A percentile compares a stretch with the other conserved stretches of the same genome.
phyloP scores from a whole-genome alignment of 768 basidiomycete species.

The Tephrocybe sp. region DNA sequence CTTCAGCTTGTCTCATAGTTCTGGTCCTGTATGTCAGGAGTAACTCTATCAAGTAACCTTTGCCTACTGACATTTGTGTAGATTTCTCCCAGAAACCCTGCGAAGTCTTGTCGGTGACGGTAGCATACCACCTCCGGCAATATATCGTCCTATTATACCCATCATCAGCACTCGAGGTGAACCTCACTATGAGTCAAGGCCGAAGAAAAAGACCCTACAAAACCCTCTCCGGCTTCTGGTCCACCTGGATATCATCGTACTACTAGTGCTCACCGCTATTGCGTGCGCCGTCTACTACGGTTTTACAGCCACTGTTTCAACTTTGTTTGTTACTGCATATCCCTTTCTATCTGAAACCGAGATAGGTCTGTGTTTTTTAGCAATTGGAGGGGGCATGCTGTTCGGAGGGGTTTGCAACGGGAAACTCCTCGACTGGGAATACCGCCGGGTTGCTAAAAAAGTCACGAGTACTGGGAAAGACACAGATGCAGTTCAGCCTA shows the following conservation, averaged over 20 bases:
- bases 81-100: slow-evolving; percentile 52
- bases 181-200: slow-evolving; percentile 20
- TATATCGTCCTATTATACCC: slow-evolving; percentile 56
- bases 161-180: slow-evolving; percentile 30
- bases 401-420: slow-evolving; percentile 60
- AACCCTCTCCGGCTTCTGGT: slow-evolving; percentile 58
- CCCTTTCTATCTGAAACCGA: slow-evolving; percentile 57
- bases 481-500: not conserved
- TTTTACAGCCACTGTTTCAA: slow-evolving; percentile 58
- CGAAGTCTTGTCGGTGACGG: slow-evolving; percentile 54
- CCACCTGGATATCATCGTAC: slow-evolving; percentile 52
- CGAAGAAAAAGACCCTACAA: slow-evolving; percentile 37
- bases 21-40: slow-evolving; percentile 43
- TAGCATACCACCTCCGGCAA: slow-evolving; percentile 40
- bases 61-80: slow-evolving; percentile 27
- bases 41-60: slow-evolving; percentile 24
- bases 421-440: slow-evolving; percentile 65
- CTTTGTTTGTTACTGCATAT: slow-evolving; percentile 57
- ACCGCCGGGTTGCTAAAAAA: slow-evolving; percentile 36
- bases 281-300: slow-evolving; percentile 57
- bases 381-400: slow-evolving; percentile 69
- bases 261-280: slow-evolving; percentile 50
- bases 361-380: slow-evolving; percentile 76
- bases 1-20: slow-evolving; percentile 41
- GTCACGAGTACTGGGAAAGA: slow-evolving; percentile 23